These are phyloP conservation scores for Amoebophrya sp. DNA, from an alignment of 169 alveolate genomes.

Conservation along the genomic window DNA sequence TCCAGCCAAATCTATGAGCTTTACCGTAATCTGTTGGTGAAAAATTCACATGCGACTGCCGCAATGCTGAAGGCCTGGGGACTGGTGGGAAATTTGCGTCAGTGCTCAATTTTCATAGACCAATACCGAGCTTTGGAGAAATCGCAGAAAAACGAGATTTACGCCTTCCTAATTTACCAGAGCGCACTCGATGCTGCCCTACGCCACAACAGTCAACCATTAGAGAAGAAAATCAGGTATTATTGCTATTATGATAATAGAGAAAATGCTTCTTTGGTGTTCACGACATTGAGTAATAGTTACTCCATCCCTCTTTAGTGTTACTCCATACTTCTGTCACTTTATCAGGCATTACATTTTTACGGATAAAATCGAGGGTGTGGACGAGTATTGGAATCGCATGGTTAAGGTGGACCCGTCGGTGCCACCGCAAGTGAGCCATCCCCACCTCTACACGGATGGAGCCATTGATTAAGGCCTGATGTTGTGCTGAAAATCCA, in stretches of 20 bases:
- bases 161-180: constrained; percentile 17
- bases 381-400: constrained; percentile 5
- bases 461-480: too few species aligned
- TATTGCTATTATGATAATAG: too few species aligned
- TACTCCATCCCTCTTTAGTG: neutral
- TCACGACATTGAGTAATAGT: neutral
- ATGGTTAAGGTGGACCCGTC: neutral
- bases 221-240: neutral
- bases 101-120: constrained; percentile 1
- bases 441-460: neutral
- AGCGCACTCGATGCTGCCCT: neutral
- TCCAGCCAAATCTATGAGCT: neutral
- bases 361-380: neutral
- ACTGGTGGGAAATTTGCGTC: constrained; percentile 11
- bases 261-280: neutral
- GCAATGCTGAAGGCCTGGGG: constrained; percentile 23
- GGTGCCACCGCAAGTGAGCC: neutral
- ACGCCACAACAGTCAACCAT: neutral
- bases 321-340: neutral
- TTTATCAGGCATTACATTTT: neutral
- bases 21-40: neutral
- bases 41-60: constrained; percentile 9
- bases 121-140: constrained; percentile 3
- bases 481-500: too few species aligned
- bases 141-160: neutral